Percentiles rank a stretch among this genome's conserved stretches.
phyloP scores from a whole-genome alignment of 306 rosid genomes.

The Quercus agrifolia region DNA sequence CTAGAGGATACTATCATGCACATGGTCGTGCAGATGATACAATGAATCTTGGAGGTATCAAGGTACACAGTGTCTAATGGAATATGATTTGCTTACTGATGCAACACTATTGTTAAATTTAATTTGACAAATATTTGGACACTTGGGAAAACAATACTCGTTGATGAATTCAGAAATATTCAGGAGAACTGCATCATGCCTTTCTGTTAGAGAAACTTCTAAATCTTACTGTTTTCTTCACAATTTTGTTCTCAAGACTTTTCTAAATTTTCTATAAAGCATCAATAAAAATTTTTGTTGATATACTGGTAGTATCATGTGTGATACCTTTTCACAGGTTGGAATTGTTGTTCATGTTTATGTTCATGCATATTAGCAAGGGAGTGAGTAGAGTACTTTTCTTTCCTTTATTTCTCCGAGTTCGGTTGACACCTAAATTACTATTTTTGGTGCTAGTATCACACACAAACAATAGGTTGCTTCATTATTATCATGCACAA shows the following conservation, averaged over 20 bases:
- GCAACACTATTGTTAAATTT: neutral
- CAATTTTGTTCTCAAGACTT: neutral
- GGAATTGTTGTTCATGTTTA: neutral
- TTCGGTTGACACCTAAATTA: too few relatives aligned
- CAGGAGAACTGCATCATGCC: neutral
- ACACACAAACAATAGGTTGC: too few relatives aligned
- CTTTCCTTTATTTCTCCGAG: too few relatives aligned
- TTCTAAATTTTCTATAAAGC: neutral
- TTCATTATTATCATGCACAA: too few relatives aligned
- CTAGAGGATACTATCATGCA: constrained; percentile 82
- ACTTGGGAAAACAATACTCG: neutral
- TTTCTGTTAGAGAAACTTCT: neutral
- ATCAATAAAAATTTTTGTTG: neutral
- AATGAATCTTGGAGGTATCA: constrained; percentile 97
- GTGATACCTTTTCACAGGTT: neutral
- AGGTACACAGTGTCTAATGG: constrained; percentile 44
- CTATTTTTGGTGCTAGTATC: too few relatives aligned
- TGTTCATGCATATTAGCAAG: neutral
- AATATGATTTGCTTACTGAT: neutral
- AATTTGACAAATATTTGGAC: neutral
- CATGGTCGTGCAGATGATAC: constrained; percentile 98
- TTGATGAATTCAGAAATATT: neutral
- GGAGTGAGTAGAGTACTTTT: neutral
- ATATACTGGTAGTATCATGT: neutral
- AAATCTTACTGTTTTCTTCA: neutral